These are phyloP conservation scores for Lumnitzera racemosa DNA, from an alignment of 345 rosid species.

Conservation along the genomic window DNA sequence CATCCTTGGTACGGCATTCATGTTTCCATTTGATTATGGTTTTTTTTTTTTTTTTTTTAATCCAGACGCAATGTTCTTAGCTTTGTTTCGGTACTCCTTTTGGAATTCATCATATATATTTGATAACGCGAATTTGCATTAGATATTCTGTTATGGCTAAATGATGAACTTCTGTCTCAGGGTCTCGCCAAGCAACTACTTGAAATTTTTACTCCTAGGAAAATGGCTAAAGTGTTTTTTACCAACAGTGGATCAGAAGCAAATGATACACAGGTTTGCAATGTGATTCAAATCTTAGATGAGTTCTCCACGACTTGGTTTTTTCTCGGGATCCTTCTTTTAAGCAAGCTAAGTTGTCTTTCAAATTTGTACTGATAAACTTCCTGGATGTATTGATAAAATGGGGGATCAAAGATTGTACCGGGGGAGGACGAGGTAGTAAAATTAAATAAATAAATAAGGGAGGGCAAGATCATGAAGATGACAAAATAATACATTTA, in stretches of 20 bases:
- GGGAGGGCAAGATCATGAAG: too few relatives aligned
- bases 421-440: too few relatives aligned
- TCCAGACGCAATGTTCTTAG: neutral
- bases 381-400: too few relatives aligned
- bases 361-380: too few relatives aligned
- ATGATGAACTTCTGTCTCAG: slow-evolving; percentile 27
- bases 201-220: slow-evolving; percentile 68
- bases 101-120: neutral
- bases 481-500: too few relatives aligned
- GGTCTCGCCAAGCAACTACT: slow-evolving; percentile 92
- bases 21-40: neutral
- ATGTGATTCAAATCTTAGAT: neutral
- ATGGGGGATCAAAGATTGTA: too few relatives aligned
- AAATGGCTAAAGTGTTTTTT: slow-evolving; percentile 88
- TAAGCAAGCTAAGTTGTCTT: too few relatives aligned
- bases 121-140: too few relatives aligned
- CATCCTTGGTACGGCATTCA: slow-evolving; percentile 60
- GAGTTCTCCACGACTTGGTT: too few relatives aligned
- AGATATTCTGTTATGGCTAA: slow-evolving; percentile 1
- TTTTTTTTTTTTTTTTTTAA: neutral
- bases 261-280: slow-evolving; percentile 82
- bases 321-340: too few relatives aligned
- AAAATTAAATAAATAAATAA: too few relatives aligned
- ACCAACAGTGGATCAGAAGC: slow-evolving; percentile 98
- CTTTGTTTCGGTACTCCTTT: neutral